Evolutionary conservation across 208 protist species (phyloP).

Genomic region (Trypanosoma caninum): DNA sequence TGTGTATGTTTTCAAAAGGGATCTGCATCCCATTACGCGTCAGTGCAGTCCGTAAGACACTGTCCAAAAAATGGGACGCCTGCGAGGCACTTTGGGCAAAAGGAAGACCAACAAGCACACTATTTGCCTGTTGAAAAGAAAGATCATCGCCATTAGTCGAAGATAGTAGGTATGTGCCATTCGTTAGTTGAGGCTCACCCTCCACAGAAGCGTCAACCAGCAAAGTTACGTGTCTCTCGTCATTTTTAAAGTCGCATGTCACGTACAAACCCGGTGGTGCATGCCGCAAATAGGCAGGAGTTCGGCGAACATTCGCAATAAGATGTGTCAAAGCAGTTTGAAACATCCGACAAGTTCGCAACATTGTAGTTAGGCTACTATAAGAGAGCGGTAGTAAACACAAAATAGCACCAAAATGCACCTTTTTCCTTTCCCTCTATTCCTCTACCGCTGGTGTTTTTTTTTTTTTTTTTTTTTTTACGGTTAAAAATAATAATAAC

Average conservation of each 20-base stretch:
- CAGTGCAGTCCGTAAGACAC: neutral
- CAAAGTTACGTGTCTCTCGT: constrained; percentile 50
- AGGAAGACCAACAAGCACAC: constrained; percentile 62
- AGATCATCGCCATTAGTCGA: constrained; percentile 48
- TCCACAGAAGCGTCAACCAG: constrained; percentile 44
- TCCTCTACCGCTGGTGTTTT: too few species aligned
- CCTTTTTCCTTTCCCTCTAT: too few species aligned
- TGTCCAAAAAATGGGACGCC: constrained; percentile 38
- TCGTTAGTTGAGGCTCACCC: constrained; percentile 32
- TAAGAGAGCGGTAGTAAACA: neutral
- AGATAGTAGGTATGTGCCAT: constrained; percentile 54
- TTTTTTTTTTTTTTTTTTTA: too few species aligned
- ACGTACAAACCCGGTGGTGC: constrained; percentile 67
- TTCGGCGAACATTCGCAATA: constrained; percentile 19
- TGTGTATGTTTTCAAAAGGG: constrained; percentile 36
- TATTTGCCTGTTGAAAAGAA: constrained; percentile 30
- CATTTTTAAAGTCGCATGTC: constrained; percentile 39
- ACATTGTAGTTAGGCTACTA: constrained; percentile 3
- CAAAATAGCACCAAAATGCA: too few species aligned
- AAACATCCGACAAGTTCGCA: neutral
- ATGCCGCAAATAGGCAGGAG: constrained; percentile 53
- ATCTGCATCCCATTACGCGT: constrained; percentile 20
- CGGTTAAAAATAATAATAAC: too few species aligned
- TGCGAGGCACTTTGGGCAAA: constrained; percentile 29
- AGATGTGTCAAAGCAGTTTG: constrained; percentile 11